Base-by-base conservation (phyloP, 768 basidiomycete species). In the Pleurotus sapidus region DNA sequence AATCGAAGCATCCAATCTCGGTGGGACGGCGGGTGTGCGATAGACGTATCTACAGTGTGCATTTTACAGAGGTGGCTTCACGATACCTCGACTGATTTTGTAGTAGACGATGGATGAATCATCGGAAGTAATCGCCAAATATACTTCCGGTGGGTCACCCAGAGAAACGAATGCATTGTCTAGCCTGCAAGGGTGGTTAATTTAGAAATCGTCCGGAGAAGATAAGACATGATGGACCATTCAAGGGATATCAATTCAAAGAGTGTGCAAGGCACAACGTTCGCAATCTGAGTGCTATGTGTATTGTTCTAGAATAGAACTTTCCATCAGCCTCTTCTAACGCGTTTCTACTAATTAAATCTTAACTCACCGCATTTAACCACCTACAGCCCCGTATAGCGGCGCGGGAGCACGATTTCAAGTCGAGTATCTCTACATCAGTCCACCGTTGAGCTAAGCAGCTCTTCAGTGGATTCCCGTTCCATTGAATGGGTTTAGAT, bases 91-190 rank as follows among this genome's bases (percentile, higher is more conserved):
- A 65, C 86, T 87, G 58, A 93, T 77, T 64, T 89, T 90, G 71
- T 93, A 93, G 69, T 93, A 93, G 51, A 93, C 91, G 46, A 88
- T 86, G 7, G 91, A 91, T 9, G 91, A 85, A 63, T 93, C 91
- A 50, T 88, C 84, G 0, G 86, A 81, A 45, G 84, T 85, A 56
- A 92, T 87, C 11, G 86, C 91, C 27, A 93, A 68, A 63, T 82
- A 87, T 47, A 92, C 69, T 54, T 82, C 75, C 39, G 75, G 67
- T 11, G 78, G 77, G 46, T 72, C 70, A 5, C 69, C 70, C 11
- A 90, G 72, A 11, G 72, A 74, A 5, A 68, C 63, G 67, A 91
- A 91, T 2, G 86, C 83, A 20, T 76, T 70, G 55, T 74, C 74
- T 5, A 89, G 70, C 84, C 87, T 89, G 48, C 12, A 38, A 53